Conservation (phyloP, 495 filamentous ascomycete species). For the Rostrohypoxylon terebratum region DNA sequence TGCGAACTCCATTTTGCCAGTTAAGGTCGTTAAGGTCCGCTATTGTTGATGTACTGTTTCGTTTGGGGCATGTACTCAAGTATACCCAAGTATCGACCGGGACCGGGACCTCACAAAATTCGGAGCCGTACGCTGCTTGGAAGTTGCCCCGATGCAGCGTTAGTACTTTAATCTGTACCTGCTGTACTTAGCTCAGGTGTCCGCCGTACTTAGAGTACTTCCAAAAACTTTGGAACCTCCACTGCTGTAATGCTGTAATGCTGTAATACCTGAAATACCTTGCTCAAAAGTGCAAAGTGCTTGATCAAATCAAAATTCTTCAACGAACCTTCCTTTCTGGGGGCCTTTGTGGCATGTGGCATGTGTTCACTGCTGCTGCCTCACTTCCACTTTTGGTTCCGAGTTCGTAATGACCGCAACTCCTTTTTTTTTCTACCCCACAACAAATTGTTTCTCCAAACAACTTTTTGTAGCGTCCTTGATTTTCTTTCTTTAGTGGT, state of each 20-base stretch:
- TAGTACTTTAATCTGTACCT: conserved; percentile 11
- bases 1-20: conserved; percentile 46
- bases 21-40: conserved; percentile 12
- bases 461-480: background rate
- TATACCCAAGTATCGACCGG: conserved; percentile 22
- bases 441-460: conserved; percentile 1
- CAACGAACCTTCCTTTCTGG: conserved; percentile 10
- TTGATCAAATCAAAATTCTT: conserved; percentile 30
- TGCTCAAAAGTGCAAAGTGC: background rate
- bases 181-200: conserved; percentile 1
- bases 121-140: conserved; percentile 5
- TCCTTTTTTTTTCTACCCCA: background rate
- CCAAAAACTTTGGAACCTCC: background rate
- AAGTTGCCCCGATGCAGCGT: conserved; percentile 29
- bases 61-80: background rate
- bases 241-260: background rate
- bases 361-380: background rate
- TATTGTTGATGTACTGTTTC: conserved; percentile 27
- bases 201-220: background rate
- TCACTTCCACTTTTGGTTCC: conserved; percentile 1
- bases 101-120: background rate
- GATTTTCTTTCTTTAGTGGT: background rate
- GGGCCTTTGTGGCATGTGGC: conserved; percentile 4
- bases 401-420: background rate
- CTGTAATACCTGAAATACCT: background rate